phyloP scores from a whole-genome alignment of 2,329 filamentous ascomycete species.

The Knufia petricola region DNA sequence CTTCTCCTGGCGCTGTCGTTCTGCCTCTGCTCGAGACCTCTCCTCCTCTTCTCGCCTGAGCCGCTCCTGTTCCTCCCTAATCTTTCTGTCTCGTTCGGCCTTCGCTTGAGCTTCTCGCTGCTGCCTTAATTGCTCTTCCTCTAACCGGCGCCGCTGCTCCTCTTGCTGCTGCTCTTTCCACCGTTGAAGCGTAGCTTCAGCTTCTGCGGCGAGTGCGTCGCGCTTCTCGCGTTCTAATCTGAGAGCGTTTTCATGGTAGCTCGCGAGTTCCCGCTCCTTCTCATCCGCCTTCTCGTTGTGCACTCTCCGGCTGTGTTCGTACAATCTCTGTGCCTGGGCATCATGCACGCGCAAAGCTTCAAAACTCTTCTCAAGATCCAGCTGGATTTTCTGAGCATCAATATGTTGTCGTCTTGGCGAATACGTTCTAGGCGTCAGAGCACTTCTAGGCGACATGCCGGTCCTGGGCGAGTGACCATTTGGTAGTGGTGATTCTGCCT shows the following conservation, averaged over 20 bases:
- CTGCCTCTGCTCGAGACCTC: conserved; percentile 34
- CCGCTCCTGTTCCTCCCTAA: conserved; percentile 29
- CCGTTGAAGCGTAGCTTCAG: conserved; percentile 44
- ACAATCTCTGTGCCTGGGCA: conserved; percentile 34
- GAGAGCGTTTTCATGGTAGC: conserved; percentile 58
- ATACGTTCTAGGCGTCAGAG: neutral
- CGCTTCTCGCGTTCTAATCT: conserved; percentile 57
- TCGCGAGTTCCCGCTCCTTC: conserved; percentile 47
- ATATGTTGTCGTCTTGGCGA: conserved; percentile 17
- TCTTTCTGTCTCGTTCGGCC: conserved; percentile 31
- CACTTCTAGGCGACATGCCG: too few species aligned
- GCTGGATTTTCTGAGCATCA: conserved; percentile 1
- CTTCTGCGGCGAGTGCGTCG: conserved; percentile 50
- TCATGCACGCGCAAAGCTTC: conserved; percentile 35
- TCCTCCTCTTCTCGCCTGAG: conserved; percentile 22
- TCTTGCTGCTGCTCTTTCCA: conserved; percentile 30
- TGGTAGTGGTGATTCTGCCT: conserved; percentile 1
- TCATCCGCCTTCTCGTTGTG: conserved; percentile 53
- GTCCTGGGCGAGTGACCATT: conserved; percentile 1
- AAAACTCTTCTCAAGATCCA: conserved; percentile 33
- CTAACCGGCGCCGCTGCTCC: conserved; percentile 27
- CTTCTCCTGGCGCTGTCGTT: conserved; percentile 42
- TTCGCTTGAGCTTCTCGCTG: conserved; percentile 24
- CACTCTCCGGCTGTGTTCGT: conserved; percentile 33
- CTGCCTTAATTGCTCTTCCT: conserved; percentile 28